These are phyloP conservation scores for Calendula officinalis DNA, from an alignment of 129 eudicot genomes.

Conservation along the genomic window DNA sequence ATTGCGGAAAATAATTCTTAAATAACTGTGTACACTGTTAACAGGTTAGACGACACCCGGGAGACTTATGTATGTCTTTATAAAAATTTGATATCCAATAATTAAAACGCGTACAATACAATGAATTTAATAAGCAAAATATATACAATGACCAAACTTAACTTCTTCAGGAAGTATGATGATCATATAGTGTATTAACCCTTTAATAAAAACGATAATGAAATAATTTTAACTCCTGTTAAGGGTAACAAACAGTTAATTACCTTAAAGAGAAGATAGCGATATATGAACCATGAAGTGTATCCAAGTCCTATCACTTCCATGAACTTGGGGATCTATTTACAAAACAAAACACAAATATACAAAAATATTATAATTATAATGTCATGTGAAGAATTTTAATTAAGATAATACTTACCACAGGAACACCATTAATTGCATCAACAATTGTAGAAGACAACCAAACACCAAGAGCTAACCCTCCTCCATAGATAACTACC, in stretches of 20 bases:
- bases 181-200: too few relatives aligned
- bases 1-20: too few relatives aligned
- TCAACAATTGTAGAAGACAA: conserved; percentile 26
- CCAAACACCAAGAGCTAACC: conserved; percentile 33
- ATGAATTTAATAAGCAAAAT: too few relatives aligned
- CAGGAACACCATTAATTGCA: conserved; percentile 33
- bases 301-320: conserved; percentile 36
- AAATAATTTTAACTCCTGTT: neutral
- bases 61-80: too few relatives aligned
- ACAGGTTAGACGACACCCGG: too few relatives aligned
- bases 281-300: conserved; percentile 35
- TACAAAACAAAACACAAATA: conserved; percentile 2
- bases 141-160: too few relatives aligned
- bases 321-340: conserved; percentile 33
- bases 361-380: neutral
- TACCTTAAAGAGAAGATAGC: conserved; percentile 38
- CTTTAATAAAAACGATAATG: neutral
- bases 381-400: too few relatives aligned
- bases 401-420: conserved; percentile 15
- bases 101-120: too few relatives aligned
- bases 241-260: neutral
- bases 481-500: conserved; percentile 33
- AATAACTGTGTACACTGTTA: too few relatives aligned
- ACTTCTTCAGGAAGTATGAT: too few relatives aligned
- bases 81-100: too few relatives aligned